These are phyloP conservation scores for Allium cepa DNA, from an alignment of 106 monocot genomes.

Conservation along the genomic window DNA sequence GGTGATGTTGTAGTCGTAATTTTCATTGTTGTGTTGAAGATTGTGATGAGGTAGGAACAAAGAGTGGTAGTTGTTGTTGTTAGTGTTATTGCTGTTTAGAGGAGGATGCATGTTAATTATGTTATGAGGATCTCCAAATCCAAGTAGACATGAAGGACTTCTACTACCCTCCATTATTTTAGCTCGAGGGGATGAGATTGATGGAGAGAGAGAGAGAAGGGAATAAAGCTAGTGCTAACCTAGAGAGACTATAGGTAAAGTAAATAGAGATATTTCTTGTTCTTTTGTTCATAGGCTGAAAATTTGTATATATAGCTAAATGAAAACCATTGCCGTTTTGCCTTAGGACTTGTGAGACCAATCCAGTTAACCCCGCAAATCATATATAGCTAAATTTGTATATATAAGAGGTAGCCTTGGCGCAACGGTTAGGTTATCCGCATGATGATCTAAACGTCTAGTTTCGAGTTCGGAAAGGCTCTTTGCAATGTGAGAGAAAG, in stretches of 20 bases:
- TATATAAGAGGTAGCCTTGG: too few relatives aligned
- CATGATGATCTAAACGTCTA: too few relatives aligned
- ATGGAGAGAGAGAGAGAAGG: constrained; percentile 3
- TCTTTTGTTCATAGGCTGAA: too few relatives aligned
- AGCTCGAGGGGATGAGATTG: not conserved
- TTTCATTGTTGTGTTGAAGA: not conserved
- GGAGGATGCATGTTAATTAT: constrained; percentile 54
- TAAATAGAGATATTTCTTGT: too few relatives aligned
- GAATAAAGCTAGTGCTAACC: not conserved
- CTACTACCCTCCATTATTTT: not conserved
- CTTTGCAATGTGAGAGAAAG: too few relatives aligned
- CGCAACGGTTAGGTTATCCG: too few relatives aligned
- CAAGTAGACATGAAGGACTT: constrained; percentile 8
- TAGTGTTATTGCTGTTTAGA: constrained; percentile 6
- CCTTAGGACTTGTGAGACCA: too few relatives aligned
- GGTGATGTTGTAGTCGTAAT: constrained; percentile 17
- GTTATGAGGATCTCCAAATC: constrained; percentile 23
- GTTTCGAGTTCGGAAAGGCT: too few relatives aligned
- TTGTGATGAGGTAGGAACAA: not conserved
- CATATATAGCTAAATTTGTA: too few relatives aligned
- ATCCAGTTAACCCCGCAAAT: too few relatives aligned
- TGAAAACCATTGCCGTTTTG: too few relatives aligned
- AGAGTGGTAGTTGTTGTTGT: constrained; percentile 7
- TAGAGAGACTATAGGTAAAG: not conserved
- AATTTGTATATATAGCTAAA: too few relatives aligned